A percentile compares a stretch with the other conserved stretches of the same genome.
phyloP scores from a whole-genome alignment of 2,329 filamentous ascomycete species.

The Lachnellula cervina region DNA sequence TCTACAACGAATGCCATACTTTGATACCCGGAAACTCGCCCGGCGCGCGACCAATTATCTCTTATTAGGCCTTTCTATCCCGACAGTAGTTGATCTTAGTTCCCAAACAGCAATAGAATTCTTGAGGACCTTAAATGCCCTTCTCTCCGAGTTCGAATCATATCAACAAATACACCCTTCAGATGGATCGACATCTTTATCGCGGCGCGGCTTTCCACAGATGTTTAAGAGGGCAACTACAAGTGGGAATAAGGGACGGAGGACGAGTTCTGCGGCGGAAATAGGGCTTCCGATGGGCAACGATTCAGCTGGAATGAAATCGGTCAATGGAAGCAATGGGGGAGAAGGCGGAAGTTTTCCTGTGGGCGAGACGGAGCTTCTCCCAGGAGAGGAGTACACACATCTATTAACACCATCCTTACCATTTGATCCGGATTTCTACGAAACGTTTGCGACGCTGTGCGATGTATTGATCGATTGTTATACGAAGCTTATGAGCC shows the following conservation, averaged over 20 bases:
- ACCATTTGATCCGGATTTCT: constrained; percentile 95
- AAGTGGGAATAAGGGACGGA: constrained; percentile 49
- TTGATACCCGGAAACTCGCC: constrained; percentile 76
- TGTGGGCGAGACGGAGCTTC: constrained; percentile 58
- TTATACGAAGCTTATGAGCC: constrained; percentile 71
- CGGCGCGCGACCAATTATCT: constrained; percentile 92
- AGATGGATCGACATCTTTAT: constrained; percentile 65
- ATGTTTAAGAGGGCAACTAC: constrained; percentile 67
- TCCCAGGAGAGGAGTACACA: constrained; percentile 81
- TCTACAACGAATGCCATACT: constrained; percentile 76
- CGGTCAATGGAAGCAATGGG: constrained; percentile 36
- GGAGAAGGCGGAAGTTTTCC: constrained; percentile 40
- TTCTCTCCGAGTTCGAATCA: constrained; percentile 87
- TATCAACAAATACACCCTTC: constrained; percentile 85
- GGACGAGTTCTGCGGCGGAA: constrained; percentile 56
- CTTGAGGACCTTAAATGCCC: constrained; percentile 76
- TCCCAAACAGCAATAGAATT: constrained; percentile 71
- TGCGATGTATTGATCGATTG: constrained; percentile 94
- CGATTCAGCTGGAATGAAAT: constrained; percentile 44
- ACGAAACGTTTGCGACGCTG: constrained; percentile 90
- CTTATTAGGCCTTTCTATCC: constrained; percentile 85
- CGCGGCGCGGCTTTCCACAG: constrained; percentile 72
- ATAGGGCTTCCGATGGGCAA: constrained; percentile 49
- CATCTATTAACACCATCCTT: constrained; percentile 86
- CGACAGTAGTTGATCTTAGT: constrained; percentile 83